These are phyloP conservation scores for Backusella mclennaniae DNA, from an alignment of 192 early-diverging fungal genomes.

Conservation along the genomic window DNA sequence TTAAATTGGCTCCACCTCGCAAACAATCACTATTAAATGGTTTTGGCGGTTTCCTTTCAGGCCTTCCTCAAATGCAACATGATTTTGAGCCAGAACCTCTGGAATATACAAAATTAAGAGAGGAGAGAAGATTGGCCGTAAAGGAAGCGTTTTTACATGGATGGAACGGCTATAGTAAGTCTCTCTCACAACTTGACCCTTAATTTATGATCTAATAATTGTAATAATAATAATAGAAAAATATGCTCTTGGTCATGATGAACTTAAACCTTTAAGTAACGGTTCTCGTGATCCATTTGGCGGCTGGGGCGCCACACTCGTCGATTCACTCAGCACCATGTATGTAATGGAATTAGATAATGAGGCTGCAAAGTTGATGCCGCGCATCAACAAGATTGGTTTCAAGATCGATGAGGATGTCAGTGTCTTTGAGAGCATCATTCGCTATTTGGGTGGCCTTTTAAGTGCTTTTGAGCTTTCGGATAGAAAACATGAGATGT, in stretches of 20 bases:
- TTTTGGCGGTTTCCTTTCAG: background rate
- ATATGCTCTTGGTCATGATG: conserved; percentile 80
- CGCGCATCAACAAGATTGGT: conserved; percentile 47
- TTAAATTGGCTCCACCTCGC: background rate
- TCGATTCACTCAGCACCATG: conserved; percentile 87
- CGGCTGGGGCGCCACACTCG: conserved; percentile 69
- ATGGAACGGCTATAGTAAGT: conserved; percentile 74
- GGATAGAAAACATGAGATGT: conserved; percentile 46
- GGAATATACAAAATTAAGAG: conserved; percentile 6
- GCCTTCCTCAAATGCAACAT: conserved; percentile 19
- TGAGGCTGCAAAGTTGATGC: conserved; percentile 69
- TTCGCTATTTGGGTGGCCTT: conserved; percentile 76
- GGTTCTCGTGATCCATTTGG: conserved; percentile 34
- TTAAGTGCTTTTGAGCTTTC: conserved; percentile 84
- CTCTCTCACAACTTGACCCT: background rate
- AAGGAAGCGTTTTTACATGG: conserved; percentile 64
- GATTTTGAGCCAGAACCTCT: conserved; percentile 22
- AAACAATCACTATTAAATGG: conserved; percentile 3
- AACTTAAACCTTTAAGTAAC: conserved; percentile 45
- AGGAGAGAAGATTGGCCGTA: conserved; percentile 42
- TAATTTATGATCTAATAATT: background rate
- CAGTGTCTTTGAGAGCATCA: conserved; percentile 82
- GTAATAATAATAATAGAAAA: conserved; percentile 18
- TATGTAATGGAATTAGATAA: conserved; percentile 77
- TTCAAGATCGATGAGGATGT: conserved; percentile 57